A percentile compares a stretch with the other conserved stretches of the same genome.
These are phyloP conservation scores for Trichothecium sympodiale DNA, from an alignment of 2,329 filamentous ascomycete genomes.

Conservation along the genomic window DNA sequence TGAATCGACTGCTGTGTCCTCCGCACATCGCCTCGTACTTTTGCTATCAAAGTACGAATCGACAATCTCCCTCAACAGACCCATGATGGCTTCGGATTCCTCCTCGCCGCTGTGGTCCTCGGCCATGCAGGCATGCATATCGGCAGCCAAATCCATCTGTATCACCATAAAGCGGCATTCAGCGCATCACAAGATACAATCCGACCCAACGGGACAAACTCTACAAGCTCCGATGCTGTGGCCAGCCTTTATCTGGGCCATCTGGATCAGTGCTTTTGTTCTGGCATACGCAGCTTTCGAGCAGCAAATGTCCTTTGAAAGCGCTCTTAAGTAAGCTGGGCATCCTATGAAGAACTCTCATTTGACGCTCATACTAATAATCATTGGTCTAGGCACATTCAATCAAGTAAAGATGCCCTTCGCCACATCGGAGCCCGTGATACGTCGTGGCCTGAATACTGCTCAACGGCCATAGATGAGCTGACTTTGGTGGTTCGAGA, in stretches of 20 bases:
- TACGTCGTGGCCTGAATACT: constrained; percentile 23
- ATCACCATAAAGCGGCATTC: constrained; percentile 22
- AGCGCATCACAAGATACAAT: constrained; percentile 6
- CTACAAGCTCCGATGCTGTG: constrained; percentile 26
- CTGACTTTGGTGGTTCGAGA: constrained; percentile 17
- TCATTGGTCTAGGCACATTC: constrained; percentile 13
- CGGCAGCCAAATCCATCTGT: constrained; percentile 35
- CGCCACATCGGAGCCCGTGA: constrained; percentile 15
- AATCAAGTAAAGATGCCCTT: constrained; percentile 16
- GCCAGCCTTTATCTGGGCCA: constrained; percentile 40
- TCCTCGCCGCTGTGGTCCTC: constrained; percentile 31
- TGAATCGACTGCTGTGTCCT: constrained; percentile 9
- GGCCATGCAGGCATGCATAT: constrained; percentile 39
- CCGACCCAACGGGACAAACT: constrained; percentile 4
- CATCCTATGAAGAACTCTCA: background rate
- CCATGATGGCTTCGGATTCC: constrained; percentile 32
- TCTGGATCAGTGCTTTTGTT: constrained; percentile 42
- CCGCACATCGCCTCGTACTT: constrained; percentile 29
- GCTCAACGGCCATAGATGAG: constrained; percentile 19
- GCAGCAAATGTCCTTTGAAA: constrained; percentile 24
- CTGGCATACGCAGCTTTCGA: constrained; percentile 38
- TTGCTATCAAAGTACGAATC: constrained; percentile 36
- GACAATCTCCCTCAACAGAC: constrained; percentile 37
- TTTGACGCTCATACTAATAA: constrained; percentile 3
- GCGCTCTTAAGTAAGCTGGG: constrained; percentile 26